phyloP scores from a whole-genome alignment of 1,284 basidiomycete species.

The Puccinia hordei region DNA sequence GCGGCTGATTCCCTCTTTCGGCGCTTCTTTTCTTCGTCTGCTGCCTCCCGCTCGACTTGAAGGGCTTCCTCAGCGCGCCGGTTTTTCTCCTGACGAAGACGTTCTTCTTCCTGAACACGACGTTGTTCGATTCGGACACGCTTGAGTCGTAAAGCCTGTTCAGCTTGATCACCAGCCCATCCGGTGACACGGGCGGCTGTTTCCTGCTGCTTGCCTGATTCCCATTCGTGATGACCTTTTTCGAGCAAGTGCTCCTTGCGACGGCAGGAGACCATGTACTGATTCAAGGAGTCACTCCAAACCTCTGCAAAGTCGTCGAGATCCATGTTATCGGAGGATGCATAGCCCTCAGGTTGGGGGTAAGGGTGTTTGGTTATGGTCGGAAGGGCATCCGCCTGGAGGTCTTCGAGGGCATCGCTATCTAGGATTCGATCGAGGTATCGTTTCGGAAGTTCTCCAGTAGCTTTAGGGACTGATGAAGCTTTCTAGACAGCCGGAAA shows the following conservation, averaged over 20 bases:
- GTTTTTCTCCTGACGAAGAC: constrained; percentile 30
- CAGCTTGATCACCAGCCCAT: constrained; percentile 50
- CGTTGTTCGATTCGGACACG: constrained; percentile 31
- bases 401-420: constrained; percentile 24
- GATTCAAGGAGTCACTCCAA: constrained; percentile 48
- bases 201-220: constrained; percentile 33
- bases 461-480: constrained; percentile 15
- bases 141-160: constrained; percentile 26
- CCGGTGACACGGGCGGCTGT: constrained; percentile 31
- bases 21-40: constrained; percentile 36
- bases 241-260: constrained; percentile 39
- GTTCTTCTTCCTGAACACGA: constrained; percentile 41
- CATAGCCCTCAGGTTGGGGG: constrained; percentile 46
- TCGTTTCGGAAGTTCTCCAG: constrained; percentile 24
- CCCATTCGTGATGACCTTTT: constrained; percentile 40
- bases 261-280: constrained; percentile 50
- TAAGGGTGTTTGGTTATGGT: constrained; percentile 42
- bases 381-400: constrained; percentile 38
- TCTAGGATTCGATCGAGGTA: constrained; percentile 46
- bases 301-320: constrained; percentile 51
- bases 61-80: constrained; percentile 33
- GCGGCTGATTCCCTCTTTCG: constrained; percentile 37
- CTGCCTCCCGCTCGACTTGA: constrained; percentile 20
- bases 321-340: constrained; percentile 47
- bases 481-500: not conserved